phyloP scores from a whole-genome alignment of 148 eudicot species.

The Pouteria glomerata region DNA sequence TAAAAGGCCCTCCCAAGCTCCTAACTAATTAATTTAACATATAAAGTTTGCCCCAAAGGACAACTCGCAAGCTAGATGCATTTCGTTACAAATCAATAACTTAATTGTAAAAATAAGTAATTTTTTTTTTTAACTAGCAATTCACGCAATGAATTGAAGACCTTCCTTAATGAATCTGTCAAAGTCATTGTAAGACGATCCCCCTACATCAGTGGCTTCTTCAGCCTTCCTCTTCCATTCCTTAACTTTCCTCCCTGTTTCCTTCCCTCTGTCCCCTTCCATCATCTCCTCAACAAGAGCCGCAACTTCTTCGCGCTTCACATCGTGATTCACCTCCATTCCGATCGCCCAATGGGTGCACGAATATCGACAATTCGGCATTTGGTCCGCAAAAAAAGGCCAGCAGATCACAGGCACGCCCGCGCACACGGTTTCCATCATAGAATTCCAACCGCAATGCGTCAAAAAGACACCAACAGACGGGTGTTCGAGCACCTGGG shows the following conservation, averaged over 20 bases:
- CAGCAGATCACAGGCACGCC: constrained; percentile 9
- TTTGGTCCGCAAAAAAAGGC: constrained; percentile 6
- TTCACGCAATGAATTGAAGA: background rate
- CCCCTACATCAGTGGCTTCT: constrained; percentile 3
- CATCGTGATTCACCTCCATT: constrained; percentile 6
- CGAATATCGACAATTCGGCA: background rate
- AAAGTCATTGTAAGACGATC: constrained; percentile 1
- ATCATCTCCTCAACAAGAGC: constrained; percentile 2
- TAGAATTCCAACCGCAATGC: constrained; percentile 10
- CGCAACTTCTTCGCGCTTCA: constrained; percentile 1
- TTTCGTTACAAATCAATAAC: too few relatives aligned
- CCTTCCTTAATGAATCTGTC: background rate
- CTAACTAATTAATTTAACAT: too few relatives aligned
- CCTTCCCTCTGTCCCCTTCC: constrained; percentile 5
- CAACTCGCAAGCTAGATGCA: too few relatives aligned
- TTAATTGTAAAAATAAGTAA: too few relatives aligned
- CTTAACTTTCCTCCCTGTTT: background rate
- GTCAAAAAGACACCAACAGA: background rate
- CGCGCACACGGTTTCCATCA: background rate
- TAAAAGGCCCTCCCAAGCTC: too few relatives aligned
- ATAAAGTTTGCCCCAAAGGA: too few relatives aligned
- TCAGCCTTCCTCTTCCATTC: constrained; percentile 6
- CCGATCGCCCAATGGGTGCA: constrained; percentile 2
- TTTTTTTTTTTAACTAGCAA: too few relatives aligned
- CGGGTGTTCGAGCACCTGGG: background rate